Evolutionary conservation across 495 filamentous ascomycete species (phyloP).

Genomic region (Penicillium psychrofluorescens): DNA sequence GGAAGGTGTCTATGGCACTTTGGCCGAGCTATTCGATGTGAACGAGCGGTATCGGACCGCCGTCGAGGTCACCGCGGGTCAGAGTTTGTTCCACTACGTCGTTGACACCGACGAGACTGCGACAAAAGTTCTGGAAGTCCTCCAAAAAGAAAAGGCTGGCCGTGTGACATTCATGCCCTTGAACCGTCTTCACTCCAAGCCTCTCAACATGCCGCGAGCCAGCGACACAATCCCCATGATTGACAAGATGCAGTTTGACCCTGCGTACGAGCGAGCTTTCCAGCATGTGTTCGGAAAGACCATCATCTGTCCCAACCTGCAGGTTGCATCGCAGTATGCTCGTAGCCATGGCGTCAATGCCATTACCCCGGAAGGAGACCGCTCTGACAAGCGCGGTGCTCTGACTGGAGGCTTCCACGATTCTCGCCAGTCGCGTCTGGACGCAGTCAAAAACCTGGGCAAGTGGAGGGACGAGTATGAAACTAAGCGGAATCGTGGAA

Average conservation of each 20-base stretch:
- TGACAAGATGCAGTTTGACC: constrained; percentile 74
- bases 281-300: constrained; percentile 93
- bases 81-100: constrained; percentile 92
- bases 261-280: constrained; percentile 74
- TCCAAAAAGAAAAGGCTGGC: constrained; percentile 75
- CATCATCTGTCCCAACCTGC: constrained; percentile 84
- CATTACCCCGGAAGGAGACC: constrained; percentile 90
- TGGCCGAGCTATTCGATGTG: constrained; percentile 86
- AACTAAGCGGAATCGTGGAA: constrained; percentile 46
- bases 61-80: constrained; percentile 87
- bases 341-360: constrained; percentile 84
- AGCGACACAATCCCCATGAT: constrained; percentile 83
- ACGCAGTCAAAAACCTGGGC: constrained; percentile 70
- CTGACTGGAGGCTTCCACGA: constrained; percentile 92
- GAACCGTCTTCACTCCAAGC: constrained; percentile 62
- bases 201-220: constrained; percentile 70
- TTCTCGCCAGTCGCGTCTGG: constrained; percentile 69
- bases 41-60: constrained; percentile 79
- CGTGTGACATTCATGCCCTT: constrained; percentile 94
- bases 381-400: constrained; percentile 86
- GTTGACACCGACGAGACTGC: constrained; percentile 90
- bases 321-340: constrained; percentile 80
- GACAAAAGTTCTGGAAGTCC: constrained; percentile 66
- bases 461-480: constrained; percentile 72
- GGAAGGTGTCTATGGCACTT: constrained; percentile 82